Evolutionary conservation across 495 filamentous ascomycete genomes (phyloP), one percentile per base, ranked within the genome.

Genomic region (Amphirosellinia nigrospora): DNA sequence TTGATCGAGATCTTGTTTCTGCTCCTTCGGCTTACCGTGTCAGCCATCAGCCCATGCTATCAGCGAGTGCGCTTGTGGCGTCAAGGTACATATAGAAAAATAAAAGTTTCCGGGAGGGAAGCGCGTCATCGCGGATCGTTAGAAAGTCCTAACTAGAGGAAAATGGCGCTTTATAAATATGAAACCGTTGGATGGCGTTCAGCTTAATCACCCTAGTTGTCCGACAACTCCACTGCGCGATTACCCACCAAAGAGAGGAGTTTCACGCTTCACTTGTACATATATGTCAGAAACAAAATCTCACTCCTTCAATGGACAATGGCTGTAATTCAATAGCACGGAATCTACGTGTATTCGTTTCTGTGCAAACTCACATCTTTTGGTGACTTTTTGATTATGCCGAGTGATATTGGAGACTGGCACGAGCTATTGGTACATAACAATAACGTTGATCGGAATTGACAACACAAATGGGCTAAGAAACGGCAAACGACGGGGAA

Each of bases 141-240:
- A 61, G 59, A 43, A 50, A 15, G 61, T 36, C 7, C 13, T 34
- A 15, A 38, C 61, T 19, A 64, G 43, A n/a, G n/a, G n/a, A n/a
- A 46, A 64, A 32, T 50, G 30, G 41, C 41, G 60, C 60, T 64
- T 48, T 48, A 34, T 28, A 21, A 56, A 15, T 56, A 56, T 13
- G 28, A 3, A 13, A 36, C 32, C 55, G 55, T 58, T 58, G 28
- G 16, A 58, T 58, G 55, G 32, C 30, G 30, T 36, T 36, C 55
- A 36, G 32, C 55, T 36, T 21, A 58, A 21, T 32, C 16, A 19
- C 55, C 32, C 30, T 8, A 9, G 53, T 34, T 56, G 53, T 56
- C 19, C 5, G 8, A 19, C 19, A 58, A 58, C 32, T 36, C 55
- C 32, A 58, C 32, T 36, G 32, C 32, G 32, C 28, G 19, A 36